A percentile compares a stretch with the other conserved stretches of the same genome.
Evolutionary conservation across 2,329 filamentous ascomycete genomes (phyloP).

Genomic region (Penicillium palitans): DNA sequence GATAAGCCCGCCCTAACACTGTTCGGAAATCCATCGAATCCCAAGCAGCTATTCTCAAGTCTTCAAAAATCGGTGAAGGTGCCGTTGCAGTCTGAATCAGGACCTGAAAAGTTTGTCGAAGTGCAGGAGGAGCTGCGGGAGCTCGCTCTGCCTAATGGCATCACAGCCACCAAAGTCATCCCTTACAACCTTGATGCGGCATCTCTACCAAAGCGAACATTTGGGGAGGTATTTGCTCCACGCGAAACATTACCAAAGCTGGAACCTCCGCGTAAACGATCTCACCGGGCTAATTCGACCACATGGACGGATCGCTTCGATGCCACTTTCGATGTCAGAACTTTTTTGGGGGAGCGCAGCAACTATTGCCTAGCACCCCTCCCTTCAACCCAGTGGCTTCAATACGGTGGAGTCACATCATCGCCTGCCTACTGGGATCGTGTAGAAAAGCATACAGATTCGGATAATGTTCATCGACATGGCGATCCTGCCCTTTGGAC

Average conservation of each 20-base stretch:
- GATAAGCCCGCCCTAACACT: slow-evolving; percentile 70
- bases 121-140: slow-evolving; percentile 59
- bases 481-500: slow-evolving; percentile 33
- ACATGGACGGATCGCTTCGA: slow-evolving; percentile 48
- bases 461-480: slow-evolving; percentile 22
- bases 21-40: slow-evolving; percentile 70
- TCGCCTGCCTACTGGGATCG: slow-evolving; percentile 43
- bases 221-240: slow-evolving; percentile 49
- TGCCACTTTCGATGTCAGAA: slow-evolving; percentile 35
- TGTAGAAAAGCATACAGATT: slow-evolving; percentile 35
- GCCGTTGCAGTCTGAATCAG: slow-evolving; percentile 39
- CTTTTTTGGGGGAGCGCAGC: slow-evolving; percentile 39
- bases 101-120: slow-evolving; percentile 39
- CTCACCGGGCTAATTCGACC: slow-evolving; percentile 33
- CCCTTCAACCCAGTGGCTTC: slow-evolving; percentile 46
- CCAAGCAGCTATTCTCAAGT: slow-evolving; percentile 83
- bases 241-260: slow-evolving; percentile 40
- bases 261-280: slow-evolving; percentile 43
- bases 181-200: slow-evolving; percentile 47
- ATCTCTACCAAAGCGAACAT: slow-evolving; percentile 39
- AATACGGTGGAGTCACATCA: slow-evolving; percentile 42
- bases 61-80: slow-evolving; percentile 57
- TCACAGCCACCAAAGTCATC: slow-evolving; percentile 67
- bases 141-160: slow-evolving; percentile 69
- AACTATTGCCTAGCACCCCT: slow-evolving; percentile 45